A percentile compares a stretch with the other conserved stretches of the same genome.
phyloP scores from a whole-genome alignment of 331 rosid species.

The Telfairia occidentalis region DNA sequence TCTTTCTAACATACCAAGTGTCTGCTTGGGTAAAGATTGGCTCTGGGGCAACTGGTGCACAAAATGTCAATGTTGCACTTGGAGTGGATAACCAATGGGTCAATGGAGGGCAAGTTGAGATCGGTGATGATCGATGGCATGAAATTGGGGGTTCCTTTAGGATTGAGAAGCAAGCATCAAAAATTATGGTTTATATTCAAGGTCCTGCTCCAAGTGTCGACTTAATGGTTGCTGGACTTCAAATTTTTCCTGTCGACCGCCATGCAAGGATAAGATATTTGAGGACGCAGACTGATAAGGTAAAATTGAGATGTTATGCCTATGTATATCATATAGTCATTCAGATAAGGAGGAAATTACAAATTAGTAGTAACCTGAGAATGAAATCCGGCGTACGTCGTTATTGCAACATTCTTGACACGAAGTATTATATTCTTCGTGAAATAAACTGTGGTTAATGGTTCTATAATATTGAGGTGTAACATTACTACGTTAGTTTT shows the following conservation, averaged over 20 bases:
- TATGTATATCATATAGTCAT: neutral
- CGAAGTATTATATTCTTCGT: neutral
- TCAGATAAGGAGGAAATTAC: neutral
- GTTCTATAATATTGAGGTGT: neutral
- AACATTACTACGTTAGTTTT: neutral
- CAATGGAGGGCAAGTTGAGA: conserved; percentile 71
- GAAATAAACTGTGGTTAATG: neutral
- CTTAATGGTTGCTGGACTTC: conserved; percentile 86
- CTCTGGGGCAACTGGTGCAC: conserved; percentile 58
- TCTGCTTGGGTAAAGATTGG: conserved; percentile 85
- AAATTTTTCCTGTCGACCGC: conserved; percentile 77
- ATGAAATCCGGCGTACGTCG: neutral
- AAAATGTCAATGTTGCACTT: conserved; percentile 57
- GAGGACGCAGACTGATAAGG: conserved; percentile 65
- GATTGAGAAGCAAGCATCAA: conserved; percentile 77
- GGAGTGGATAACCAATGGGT: conserved; percentile 86
- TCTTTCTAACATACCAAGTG: conserved; percentile 77
- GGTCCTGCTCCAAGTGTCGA: conserved; percentile 81
- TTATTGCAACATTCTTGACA: neutral
- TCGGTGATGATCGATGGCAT: conserved; percentile 54
- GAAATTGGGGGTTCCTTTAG: conserved; percentile 93
- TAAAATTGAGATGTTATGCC: conserved; percentile 15
- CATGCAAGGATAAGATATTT: conserved; percentile 56
- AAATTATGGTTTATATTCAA: conserved; percentile 74
- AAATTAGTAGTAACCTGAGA: neutral